Evolutionary conservation across 1,284 basidiomycete species (phyloP).

Genomic region (Ganoderma resinaceum): DNA sequence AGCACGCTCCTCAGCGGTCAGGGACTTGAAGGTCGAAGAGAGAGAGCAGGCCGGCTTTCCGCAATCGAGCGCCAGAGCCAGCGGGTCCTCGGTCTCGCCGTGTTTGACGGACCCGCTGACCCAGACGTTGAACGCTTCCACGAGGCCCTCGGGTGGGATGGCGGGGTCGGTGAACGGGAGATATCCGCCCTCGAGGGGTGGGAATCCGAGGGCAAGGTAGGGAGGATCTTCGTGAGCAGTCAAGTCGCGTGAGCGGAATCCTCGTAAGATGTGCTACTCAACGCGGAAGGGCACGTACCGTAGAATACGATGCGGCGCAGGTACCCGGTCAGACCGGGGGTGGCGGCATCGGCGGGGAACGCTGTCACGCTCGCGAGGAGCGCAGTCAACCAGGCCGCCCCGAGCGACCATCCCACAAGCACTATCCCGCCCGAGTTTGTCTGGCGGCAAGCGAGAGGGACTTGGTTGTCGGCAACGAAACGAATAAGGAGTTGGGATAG

Average conservation of each 20-base stretch:
- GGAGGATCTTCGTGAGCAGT: background rate
- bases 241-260: background rate
- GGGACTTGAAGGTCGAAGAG: slow-evolving; percentile 18
- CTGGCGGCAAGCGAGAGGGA: slow-evolving; percentile 18
- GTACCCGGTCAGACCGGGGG: slow-evolving; percentile 21
- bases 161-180: background rate
- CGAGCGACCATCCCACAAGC: slow-evolving; percentile 11
- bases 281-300: slow-evolving; percentile 8
- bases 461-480: slow-evolving; percentile 27
- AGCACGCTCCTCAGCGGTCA: slow-evolving; percentile 22
- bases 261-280: too few species aligned
- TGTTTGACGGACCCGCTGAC: slow-evolving; percentile 29
- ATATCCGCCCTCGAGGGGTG: background rate
- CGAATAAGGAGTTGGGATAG: slow-evolving; percentile 32
- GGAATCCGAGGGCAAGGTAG: background rate
- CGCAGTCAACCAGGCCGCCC: slow-evolving; percentile 22
- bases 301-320: slow-evolving; percentile 16
- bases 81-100: slow-evolving; percentile 26
- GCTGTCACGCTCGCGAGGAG: slow-evolving; percentile 13
- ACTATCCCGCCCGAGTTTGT: slow-evolving; percentile 3
- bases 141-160: background rate
- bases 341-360: slow-evolving; percentile 19
- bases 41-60: slow-evolving; percentile 15
- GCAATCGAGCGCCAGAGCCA: too few species aligned
- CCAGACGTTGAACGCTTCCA: slow-evolving; percentile 1